These are phyloP conservation scores for Salix caprea DNA, from an alignment of 345 rosid species.

Conservation along the genomic window DNA sequence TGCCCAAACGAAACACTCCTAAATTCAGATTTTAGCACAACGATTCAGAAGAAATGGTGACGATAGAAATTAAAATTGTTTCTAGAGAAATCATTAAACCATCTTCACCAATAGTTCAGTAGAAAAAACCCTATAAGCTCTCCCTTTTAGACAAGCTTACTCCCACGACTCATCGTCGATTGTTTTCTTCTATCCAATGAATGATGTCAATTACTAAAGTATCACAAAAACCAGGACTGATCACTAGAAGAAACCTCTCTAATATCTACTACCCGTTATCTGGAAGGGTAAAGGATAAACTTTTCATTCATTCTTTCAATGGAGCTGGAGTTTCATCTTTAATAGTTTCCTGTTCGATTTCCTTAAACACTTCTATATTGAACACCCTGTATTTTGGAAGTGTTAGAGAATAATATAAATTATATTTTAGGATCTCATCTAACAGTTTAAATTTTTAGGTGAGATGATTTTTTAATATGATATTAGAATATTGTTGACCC, in stretches of 20 bases:
- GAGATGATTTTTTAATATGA: too few relatives aligned
- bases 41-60: neutral
- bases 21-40: too few relatives aligned
- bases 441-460: too few relatives aligned
- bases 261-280: slow-evolving; percentile 3
- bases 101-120: neutral
- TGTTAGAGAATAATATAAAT: too few relatives aligned
- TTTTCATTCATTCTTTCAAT: neutral
- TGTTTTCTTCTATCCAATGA: slow-evolving; percentile 4
- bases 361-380: neutral
- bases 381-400: too few relatives aligned
- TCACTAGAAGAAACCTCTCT: slow-evolving; percentile 1
- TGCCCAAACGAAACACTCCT: too few relatives aligned
- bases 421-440: too few relatives aligned
- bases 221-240: neutral
- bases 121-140: neutral
- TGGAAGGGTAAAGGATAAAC: neutral
- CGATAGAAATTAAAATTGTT: neutral
- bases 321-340: neutral
- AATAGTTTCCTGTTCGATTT: neutral
- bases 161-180: slow-evolving; percentile 2
- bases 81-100: slow-evolving; percentile 10
- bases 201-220: neutral
- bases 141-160: slow-evolving; percentile 3
- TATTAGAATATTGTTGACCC: too few relatives aligned